Evolutionary conservation across 306 rosid genomes (phyloP).

Genomic region (Sophora flavescens): DNA sequence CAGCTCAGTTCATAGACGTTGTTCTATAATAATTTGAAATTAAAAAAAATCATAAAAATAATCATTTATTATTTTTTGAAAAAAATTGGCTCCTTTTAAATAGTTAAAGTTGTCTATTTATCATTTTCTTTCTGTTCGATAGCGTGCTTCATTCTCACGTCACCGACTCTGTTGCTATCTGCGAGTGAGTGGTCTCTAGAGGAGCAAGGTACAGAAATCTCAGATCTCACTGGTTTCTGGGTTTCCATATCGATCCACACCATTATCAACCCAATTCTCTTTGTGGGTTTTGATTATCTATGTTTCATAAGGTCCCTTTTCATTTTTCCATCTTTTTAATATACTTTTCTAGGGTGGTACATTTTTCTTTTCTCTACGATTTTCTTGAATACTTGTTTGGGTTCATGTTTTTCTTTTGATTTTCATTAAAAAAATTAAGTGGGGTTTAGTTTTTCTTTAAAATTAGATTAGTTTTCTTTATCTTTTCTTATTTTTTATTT

Average conservation of each 20-base stretch:
- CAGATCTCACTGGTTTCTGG: constrained; percentile 38
- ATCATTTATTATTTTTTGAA: background rate
- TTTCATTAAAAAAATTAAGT: background rate
- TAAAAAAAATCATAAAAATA: background rate
- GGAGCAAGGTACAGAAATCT: constrained; percentile 32
- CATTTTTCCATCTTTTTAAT: background rate
- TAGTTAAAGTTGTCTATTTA: background rate
- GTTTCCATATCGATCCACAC: constrained; percentile 41
- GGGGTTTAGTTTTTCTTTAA: constrained; percentile 16
- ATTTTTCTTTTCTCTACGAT: background rate
- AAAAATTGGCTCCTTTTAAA: constrained; percentile 17
- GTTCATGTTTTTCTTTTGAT: background rate
- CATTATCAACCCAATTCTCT: background rate
- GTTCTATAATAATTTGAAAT: background rate
- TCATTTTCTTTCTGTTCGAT: background rate
- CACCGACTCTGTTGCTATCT: constrained; percentile 45
- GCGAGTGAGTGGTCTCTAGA: constrained; percentile 27
- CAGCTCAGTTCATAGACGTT: constrained; percentile 15
- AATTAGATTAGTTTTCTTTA: constrained; percentile 9
- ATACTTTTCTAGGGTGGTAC: background rate
- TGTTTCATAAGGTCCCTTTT: constrained; percentile 12
- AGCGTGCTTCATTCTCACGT: constrained; percentile 10
- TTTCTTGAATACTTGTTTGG: constrained; percentile 20
- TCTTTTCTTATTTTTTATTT: background rate
- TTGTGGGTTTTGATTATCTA: constrained; percentile 7